Evolutionary conservation across 2,329 filamentous ascomycete species (phyloP).

Genomic region (Venturia effusa): DNA sequence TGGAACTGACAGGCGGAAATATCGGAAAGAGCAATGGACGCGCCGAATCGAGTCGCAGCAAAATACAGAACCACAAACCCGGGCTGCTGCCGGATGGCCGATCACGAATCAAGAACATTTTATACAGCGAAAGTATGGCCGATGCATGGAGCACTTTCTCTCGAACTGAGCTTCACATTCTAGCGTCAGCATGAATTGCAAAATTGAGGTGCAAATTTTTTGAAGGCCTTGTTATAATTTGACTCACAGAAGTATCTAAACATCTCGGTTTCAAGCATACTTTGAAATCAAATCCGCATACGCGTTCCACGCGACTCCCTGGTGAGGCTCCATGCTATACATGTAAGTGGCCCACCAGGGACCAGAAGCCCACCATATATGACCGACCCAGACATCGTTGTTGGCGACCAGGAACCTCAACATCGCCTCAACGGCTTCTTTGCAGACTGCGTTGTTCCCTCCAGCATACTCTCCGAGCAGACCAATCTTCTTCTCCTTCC

Average conservation of each 20-base stretch:
- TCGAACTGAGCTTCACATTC: neutral
- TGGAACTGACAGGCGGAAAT: too few relatives aligned
- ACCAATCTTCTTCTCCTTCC: constrained; percentile 40
- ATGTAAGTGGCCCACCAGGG: constrained; percentile 42
- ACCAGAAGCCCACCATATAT: constrained; percentile 45
- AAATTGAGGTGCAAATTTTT: too few relatives aligned
- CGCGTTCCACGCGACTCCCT: constrained; percentile 30
- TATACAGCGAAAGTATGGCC: too few relatives aligned
- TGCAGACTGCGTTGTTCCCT: constrained; percentile 39
- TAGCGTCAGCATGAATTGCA: neutral
- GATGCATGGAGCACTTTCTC: too few relatives aligned
- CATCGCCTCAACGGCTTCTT: constrained; percentile 39
- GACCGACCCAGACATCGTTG: constrained; percentile 43
- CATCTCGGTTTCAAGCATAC: constrained; percentile 8
- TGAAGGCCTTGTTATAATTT: too few relatives aligned
- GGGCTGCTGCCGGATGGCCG: too few relatives aligned
- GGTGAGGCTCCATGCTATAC: constrained; percentile 39
- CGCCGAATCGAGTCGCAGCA: too few relatives aligned
- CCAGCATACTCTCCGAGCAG: constrained; percentile 46
- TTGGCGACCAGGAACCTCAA: constrained; percentile 38
- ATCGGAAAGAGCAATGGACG: too few relatives aligned
- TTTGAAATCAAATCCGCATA: constrained; percentile 15
- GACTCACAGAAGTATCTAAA: neutral
- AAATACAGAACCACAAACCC: too few relatives aligned
- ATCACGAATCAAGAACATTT: too few relatives aligned